Evolutionary conservation across 331 rosid genomes (phyloP).

Genomic region (Rhamnella rubrinervis): DNA sequence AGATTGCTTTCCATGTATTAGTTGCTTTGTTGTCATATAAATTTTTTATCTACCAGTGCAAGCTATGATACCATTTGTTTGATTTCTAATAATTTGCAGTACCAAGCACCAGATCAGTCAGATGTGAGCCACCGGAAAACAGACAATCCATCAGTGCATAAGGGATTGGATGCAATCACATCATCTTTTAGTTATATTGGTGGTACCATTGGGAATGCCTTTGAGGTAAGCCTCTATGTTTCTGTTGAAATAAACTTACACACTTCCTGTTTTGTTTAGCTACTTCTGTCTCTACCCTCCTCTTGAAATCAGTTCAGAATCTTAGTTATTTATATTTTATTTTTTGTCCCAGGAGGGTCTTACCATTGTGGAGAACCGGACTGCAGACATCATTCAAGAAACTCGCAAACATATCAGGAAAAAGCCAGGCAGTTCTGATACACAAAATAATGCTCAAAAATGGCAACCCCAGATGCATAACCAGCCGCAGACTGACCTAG

Average conservation of each 20-base stretch:
- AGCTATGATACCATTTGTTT: slow-evolving; percentile 23
- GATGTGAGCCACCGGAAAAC: slow-evolving; percentile 57
- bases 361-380: slow-evolving; percentile 69
- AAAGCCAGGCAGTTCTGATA: slow-evolving; percentile 48
- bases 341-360: slow-evolving; percentile 65
- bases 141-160: slow-evolving; percentile 62
- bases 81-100: slow-evolving; percentile 39
- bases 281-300: not conserved
- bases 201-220: slow-evolving; percentile 88
- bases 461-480: slow-evolving; percentile 51
- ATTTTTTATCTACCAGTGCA: slow-evolving; percentile 15
- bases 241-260: not conserved
- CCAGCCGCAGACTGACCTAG: slow-evolving; percentile 63
- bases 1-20: slow-evolving; percentile 11
- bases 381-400: slow-evolving; percentile 87
- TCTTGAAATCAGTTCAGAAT: not conserved
- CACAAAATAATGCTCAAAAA: slow-evolving; percentile 47
- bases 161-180: slow-evolving; percentile 76
- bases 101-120: slow-evolving; percentile 36
- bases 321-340: slow-evolving; percentile 9
- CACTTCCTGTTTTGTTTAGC: not conserved
- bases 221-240: slow-evolving; percentile 61
- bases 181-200: slow-evolving; percentile 83
- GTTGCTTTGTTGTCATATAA: slow-evolving; percentile 12
- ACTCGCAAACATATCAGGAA: slow-evolving; percentile 89